Conservation (phyloP, 2,329 filamentous ascomycete genomes). For the Colletotrichum magnum region DNA sequence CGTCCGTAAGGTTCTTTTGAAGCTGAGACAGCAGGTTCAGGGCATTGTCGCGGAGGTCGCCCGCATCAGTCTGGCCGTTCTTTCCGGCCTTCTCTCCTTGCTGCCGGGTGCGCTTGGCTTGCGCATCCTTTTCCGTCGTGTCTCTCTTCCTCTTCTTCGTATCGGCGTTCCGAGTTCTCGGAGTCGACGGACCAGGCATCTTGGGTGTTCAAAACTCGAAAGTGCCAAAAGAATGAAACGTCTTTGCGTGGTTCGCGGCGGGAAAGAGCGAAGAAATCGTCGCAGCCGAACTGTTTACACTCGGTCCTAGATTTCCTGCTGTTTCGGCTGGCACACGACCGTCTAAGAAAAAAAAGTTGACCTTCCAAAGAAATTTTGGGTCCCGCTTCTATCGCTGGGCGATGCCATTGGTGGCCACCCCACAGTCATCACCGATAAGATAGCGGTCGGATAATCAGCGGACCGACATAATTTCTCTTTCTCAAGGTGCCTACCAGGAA, state of each 20-base stretch:
- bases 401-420: constrained; percentile 37
- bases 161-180: constrained; percentile 52
- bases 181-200: constrained; percentile 54
- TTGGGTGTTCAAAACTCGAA: constrained; percentile 31
- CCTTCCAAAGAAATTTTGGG: constrained; percentile 42
- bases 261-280: constrained; percentile 4
- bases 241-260: neutral
- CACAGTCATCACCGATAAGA: constrained; percentile 39
- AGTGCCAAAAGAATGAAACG: neutral
- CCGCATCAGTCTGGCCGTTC: constrained; percentile 27
- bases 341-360: constrained; percentile 42
- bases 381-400: constrained; percentile 36
- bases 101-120: constrained; percentile 53
- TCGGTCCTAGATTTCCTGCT: constrained; percentile 35
- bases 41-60: constrained; percentile 39
- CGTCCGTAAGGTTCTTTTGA: constrained; percentile 32
- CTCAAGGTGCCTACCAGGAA: neutral
- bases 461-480: constrained; percentile 40
- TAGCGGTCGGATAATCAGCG: constrained; percentile 35
- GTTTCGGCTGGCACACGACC: constrained; percentile 28
- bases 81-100: constrained; percentile 42
- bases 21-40: constrained; percentile 39
- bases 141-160: constrained; percentile 65
- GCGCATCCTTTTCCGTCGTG: constrained; percentile 56
- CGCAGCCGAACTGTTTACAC: constrained; percentile 25